These are phyloP conservation scores for Apiotrichum brassicae DNA, from an alignment of 1,284 basidiomycete genomes.

Conservation along the genomic window DNA sequence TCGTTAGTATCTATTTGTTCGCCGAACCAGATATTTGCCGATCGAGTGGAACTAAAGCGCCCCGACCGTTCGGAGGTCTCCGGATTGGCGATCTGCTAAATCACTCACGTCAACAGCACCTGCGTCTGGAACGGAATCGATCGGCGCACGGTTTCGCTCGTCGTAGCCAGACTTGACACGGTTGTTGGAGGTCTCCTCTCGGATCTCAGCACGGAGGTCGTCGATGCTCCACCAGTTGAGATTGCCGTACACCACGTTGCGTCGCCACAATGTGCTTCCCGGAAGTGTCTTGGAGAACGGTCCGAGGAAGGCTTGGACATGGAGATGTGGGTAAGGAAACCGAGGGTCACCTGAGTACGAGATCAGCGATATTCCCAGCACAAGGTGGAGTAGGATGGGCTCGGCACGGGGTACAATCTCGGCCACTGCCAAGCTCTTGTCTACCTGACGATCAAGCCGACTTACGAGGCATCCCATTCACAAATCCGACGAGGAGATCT, in stretches of 20 bases:
- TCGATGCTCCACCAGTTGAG: slow-evolving; percentile 44
- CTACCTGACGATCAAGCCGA: slow-evolving; percentile 1
- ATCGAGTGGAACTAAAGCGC: too few species aligned
- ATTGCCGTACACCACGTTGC: slow-evolving; percentile 39
- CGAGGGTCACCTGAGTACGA: slow-evolving; percentile 36
- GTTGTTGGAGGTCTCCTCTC: slow-evolving; percentile 43
- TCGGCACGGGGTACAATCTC: too few species aligned
- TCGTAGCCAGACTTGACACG: slow-evolving; percentile 44
- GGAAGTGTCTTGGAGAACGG: slow-evolving; percentile 33
- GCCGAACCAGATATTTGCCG: too few species aligned
- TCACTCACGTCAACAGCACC: slow-evolving; percentile 23
- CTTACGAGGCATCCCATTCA: slow-evolving; percentile 30
- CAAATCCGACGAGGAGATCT: slow-evolving; percentile 36
- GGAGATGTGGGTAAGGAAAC: slow-evolving; percentile 40
- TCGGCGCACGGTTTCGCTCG: slow-evolving; percentile 28
- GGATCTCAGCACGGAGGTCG: slow-evolving; percentile 46
- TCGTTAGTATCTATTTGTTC: too few species aligned
- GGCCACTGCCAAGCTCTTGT: too few species aligned
- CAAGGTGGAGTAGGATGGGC: too few species aligned
- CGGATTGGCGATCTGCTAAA: background rate
- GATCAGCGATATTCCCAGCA: too few species aligned
- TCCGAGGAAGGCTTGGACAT: slow-evolving; percentile 42
- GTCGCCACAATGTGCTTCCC: slow-evolving; percentile 37
- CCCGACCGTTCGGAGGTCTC: too few species aligned
- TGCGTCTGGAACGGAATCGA: slow-evolving; percentile 39